A percentile compares a stretch with the other conserved stretches of the same genome.
phyloP scores from a whole-genome alignment of 345 rosid species.

The Citrus glauca region DNA sequence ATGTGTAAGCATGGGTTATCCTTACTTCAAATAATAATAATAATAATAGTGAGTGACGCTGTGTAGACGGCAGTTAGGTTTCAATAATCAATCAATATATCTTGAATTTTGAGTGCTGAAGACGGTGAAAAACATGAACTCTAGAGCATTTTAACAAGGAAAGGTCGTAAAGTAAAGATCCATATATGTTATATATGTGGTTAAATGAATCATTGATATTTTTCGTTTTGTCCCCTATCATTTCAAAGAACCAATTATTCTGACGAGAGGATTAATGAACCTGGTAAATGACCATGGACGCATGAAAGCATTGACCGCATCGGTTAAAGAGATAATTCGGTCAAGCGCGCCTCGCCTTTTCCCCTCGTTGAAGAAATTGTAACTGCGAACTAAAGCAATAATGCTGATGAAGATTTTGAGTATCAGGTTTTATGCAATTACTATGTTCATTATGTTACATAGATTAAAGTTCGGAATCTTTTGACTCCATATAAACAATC shows the following conservation, averaged over 20 bases:
- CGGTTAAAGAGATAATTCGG: neutral
- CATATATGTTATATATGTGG: no score
- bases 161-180: no score
- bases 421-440: neutral
- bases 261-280: neutral
- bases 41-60: no score
- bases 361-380: neutral
- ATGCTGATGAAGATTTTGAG: neutral
- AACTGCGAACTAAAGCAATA: neutral
- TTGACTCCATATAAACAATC: neutral
- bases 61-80: no score
- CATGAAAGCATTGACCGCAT: neutral
- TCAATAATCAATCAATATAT: no score
- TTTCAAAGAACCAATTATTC: neutral
- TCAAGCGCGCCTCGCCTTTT: neutral
- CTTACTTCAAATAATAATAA: no score
- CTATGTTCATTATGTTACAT: no score
- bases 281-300: neutral
- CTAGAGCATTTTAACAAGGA: neutral
- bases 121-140: no score
- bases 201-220: no score
- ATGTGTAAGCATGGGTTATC: no score
- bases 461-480: neutral
- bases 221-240: neutral
- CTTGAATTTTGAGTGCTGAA: no score